Evolutionary conservation across 2,329 filamentous ascomycete genomes (phyloP).

Genomic region (Colletotrichum aenigma): DNA sequence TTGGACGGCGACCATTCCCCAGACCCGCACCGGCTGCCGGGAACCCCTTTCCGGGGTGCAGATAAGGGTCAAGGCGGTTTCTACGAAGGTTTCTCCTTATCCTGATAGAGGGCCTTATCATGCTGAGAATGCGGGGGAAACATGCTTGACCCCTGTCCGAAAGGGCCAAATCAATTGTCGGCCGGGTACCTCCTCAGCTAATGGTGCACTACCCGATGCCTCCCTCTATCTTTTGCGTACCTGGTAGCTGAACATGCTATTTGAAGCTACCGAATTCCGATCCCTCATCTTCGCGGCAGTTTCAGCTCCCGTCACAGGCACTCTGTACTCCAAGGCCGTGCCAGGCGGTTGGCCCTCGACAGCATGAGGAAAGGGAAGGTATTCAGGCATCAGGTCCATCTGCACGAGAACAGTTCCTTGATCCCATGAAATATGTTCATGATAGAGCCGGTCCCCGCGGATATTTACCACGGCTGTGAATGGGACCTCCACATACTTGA

Average conservation of each 20-base stretch:
- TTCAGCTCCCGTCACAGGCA: slow-evolving; percentile 33
- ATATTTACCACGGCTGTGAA: slow-evolving; percentile 67
- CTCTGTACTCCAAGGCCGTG: slow-evolving; percentile 27
- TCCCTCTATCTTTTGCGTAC: background rate
- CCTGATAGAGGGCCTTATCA: background rate
- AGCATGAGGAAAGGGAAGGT: slow-evolving; percentile 58
- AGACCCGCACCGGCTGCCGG: background rate
- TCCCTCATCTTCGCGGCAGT: slow-evolving; percentile 34
- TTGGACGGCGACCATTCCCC: background rate
- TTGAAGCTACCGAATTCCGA: slow-evolving; percentile 29
- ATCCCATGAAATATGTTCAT: slow-evolving; percentile 73
- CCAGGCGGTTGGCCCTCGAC: background rate
- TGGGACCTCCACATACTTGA: slow-evolving; percentile 57
- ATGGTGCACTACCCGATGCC: background rate
- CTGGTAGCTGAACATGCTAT: slow-evolving; percentile 28
- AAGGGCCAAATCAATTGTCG: background rate
- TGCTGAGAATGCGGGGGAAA: background rate
- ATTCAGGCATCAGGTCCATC: slow-evolving; percentile 59
- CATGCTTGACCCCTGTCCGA: background rate
- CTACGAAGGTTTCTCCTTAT: background rate
- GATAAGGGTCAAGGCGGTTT: background rate
- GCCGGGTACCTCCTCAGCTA: background rate
- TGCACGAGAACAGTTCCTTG: slow-evolving; percentile 66
- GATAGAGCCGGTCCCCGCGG: slow-evolving; percentile 60
- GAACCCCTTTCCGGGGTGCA: background rate